Base-by-base conservation (phyloP, 768 basidiomycete species). In the Mycena alexandri region DNA sequence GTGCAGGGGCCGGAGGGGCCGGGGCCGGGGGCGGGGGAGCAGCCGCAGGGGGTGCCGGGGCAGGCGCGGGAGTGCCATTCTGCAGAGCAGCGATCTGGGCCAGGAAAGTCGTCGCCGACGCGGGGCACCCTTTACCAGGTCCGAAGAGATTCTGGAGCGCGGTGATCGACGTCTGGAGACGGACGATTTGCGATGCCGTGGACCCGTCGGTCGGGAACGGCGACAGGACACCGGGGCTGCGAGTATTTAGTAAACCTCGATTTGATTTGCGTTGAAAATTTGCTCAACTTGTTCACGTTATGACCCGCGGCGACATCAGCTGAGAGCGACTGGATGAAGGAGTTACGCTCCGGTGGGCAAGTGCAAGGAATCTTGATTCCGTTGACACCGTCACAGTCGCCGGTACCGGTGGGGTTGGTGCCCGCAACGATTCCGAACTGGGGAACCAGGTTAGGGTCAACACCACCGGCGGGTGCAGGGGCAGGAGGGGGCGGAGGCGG, bases 121-220 rank as follows among this genome's bases (percentile, higher is more conserved):
- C 43, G 29, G 56, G 91, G 76, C 92, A 93, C 34, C 92, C 92
- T 25, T 82, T 75, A 29, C 92, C 92, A 2, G 89, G 83, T 0
- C 92, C 91, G 54, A 83, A 81, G 52, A 93, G 75, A 74, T 93
- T 93, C 78, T 93, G 92, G 16, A 93, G 79, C 9, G 91, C 90
- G 55, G 90, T 82, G 38, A 89, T 73, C 0, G 87, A 81, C 25
- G 92, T 86, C 34, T 84, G 74, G 65, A 93, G 82, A 11, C 92
- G 89, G 1, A 88, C 82, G 42, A 84, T 76, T 25, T 44, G 43
- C 19, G 56, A 57, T 25, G 44, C 43, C 17, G 33, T 19, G 13
- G 56, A 57, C 42, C 83, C 77, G 68, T 89, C 91, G 0, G 84
- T 85, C 1, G 91, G 92, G 83, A 91, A 93, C 17, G 84, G 81